Base-by-base conservation (phyloP, 1,284 basidiomycete species). In the Cryptococcus sp. region DNA sequence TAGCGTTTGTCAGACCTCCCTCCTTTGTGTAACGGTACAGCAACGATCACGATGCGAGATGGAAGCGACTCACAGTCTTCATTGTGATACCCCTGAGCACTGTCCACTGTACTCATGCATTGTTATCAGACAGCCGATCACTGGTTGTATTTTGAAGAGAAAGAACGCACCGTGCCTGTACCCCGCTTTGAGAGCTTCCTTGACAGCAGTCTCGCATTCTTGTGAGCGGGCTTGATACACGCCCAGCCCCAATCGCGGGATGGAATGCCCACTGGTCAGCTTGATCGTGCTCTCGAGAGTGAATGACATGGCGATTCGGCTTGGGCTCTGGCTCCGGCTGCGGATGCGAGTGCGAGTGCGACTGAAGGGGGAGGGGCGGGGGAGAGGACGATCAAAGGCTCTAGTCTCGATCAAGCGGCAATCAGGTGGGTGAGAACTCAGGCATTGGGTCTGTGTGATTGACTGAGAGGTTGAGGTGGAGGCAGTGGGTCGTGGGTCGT, bases 201-300 rank as follows among this genome's bases (percentile, higher is more conserved):
- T 72, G n/a, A 86, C 84, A 11, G 87, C 86, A 0, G 83, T 72
- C 35, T 80, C 81, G 54, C 80, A 81, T 23, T 84, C 82, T 63
- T 85, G 61, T 78, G 72, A 85, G 42, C 66, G 55, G 81, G 78
- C 88, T 88, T 87, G 84, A 70, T 88, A 93, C 13, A 92, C 70
- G 16, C 91, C 91, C 55, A 91, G 86, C 1, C 91, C 91, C 0
- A 93, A 81, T n/a, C 84, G 76, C 45, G 90, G 90, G 78, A 93
- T 86, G 31, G 61, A 41, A 42, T 65, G 47, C 20, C 78, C 78
- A 15, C 70, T 73, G 20, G 65, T 48, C 20, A 80, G 70, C 45
- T 68, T 71, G 54, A 76, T 59, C 3, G 73, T 72, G 35, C 67
- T 68, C 8, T 66, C 51, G 25, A 77, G 56, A 0, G 71, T 56